A percentile compares a stretch with the other conserved stretches of the same genome.
Evolutionary conservation across 192 early-diverging fungal genomes (phyloP).

Genomic region (Umbelopsis sp.): DNA sequence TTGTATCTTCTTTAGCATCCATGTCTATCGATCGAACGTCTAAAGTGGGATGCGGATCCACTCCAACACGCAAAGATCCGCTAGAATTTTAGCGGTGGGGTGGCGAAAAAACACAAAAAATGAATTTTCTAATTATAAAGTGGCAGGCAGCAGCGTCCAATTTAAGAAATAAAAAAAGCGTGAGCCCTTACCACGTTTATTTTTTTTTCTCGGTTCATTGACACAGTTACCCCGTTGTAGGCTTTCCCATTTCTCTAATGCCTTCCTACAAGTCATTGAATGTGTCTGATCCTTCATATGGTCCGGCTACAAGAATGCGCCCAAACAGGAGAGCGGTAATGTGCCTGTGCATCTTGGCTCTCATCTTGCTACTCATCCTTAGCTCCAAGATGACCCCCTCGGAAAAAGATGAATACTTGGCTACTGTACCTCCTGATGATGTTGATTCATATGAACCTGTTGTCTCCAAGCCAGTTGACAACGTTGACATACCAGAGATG

Average conservation of each 20-base stretch:
- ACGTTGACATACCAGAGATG: not conserved
- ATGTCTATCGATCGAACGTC: slow-evolving; percentile 9
- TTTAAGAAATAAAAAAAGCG: not conserved
- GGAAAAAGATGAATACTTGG: slow-evolving; percentile 6
- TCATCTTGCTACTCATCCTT: slow-evolving; percentile 9
- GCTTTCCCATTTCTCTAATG: not conserved
- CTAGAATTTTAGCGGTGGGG: slow-evolving; percentile 44
- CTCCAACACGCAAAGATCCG: slow-evolving; percentile 44
- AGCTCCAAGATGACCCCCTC: not conserved
- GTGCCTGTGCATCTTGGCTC: slow-evolving; percentile 1
- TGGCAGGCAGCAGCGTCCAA: not conserved
- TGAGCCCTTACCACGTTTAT: not conserved
- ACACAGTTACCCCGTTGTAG: not conserved
- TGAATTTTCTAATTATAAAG: not conserved
- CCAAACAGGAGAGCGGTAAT: not conserved
- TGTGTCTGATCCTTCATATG: slow-evolving; percentile 16
- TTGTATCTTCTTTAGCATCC: slow-evolving; percentile 16
- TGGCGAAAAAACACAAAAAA: not conserved
- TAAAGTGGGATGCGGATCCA: slow-evolving; percentile 47
- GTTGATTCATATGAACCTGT: not conserved
- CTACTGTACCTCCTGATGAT: not conserved
- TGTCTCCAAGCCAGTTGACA: not conserved
- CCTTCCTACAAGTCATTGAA: not conserved
- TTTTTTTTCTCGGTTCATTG: not conserved
- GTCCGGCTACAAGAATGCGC: not conserved